phyloP scores from a whole-genome alignment of 2,329 filamentous ascomycete genomes.

The Fusarium sp. region DNA sequence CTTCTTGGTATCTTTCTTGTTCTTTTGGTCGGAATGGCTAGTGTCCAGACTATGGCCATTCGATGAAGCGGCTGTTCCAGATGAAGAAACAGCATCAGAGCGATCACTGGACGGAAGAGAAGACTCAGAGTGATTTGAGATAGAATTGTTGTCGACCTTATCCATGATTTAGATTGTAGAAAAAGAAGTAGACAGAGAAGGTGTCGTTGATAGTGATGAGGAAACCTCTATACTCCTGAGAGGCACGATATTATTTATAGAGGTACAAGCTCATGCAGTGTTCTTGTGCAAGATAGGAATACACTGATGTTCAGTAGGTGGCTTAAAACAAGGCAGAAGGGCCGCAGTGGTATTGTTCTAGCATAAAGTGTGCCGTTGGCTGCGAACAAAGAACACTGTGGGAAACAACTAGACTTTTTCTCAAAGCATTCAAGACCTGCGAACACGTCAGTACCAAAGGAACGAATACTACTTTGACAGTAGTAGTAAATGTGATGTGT shows the following conservation, averaged over 20 bases:
- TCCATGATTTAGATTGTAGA: constrained; percentile 2
- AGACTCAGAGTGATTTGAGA: not conserved
- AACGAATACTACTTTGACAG: not conserved
- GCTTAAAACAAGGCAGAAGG: not conserved
- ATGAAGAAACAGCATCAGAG: not conserved
- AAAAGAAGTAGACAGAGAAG: not conserved
- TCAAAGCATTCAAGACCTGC: not conserved
- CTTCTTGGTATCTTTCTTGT: not conserved
- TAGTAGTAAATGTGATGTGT: not conserved
- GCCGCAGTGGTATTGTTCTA: not conserved
- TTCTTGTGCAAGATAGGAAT: not conserved
- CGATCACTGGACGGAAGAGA: not conserved
- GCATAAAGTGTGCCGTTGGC: not conserved
- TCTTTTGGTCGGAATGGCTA: not conserved
- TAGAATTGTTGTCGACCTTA: not conserved
- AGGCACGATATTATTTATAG: not conserved
- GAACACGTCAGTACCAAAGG: not conserved
- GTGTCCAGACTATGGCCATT: not conserved
- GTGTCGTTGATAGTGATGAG: not conserved
- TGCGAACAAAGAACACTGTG: not conserved
- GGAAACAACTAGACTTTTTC: not conserved
- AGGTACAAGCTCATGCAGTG: not conserved
- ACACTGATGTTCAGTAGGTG: not conserved
- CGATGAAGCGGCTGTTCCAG: not conserved
- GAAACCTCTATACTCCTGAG: not conserved